These are phyloP conservation scores for Aurinia saxatilis DNA, from an alignment of 345 rosid species.

Conservation along the genomic window DNA sequence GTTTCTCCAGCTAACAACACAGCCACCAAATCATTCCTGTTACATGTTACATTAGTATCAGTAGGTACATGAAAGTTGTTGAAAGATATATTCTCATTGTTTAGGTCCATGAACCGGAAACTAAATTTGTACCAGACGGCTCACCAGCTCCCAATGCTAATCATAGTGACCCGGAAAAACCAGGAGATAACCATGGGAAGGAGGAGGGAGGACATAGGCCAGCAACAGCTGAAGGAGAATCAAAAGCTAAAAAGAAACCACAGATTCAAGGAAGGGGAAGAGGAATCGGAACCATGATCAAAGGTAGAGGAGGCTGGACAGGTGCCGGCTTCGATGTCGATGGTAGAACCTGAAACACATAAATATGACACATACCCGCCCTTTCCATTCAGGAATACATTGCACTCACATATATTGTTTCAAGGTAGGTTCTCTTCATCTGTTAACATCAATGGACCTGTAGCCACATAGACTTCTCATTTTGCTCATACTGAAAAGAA, in stretches of 20 bases:
- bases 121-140: conserved; percentile 29
- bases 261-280: conserved; percentile 61
- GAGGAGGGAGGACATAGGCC: conserved; percentile 35
- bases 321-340: conserved; percentile 75
- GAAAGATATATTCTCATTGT: conserved; percentile 14
- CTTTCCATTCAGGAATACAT: not conserved
- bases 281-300: conserved; percentile 48
- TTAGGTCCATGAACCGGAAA: conserved; percentile 37
- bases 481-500: not conserved
- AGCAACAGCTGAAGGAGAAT: conserved; percentile 40
- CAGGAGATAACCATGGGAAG: conserved; percentile 28
- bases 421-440: conserved; percentile 12
- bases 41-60: not conserved
- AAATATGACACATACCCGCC: not conserved
- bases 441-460: not conserved
- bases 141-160: conserved; percentile 28
- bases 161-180: conserved; percentile 25
- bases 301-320: conserved; percentile 81
- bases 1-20: not conserved
- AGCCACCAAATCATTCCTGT: not conserved
- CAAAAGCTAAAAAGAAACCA: conserved; percentile 48
- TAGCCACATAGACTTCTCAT: conserved; percentile 9
- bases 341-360: conserved; percentile 40
- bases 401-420: not conserved
- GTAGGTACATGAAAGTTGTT: conserved; percentile 12